Evolutionary conservation across 805 yeast genomes (phyloP), one percentile per base, ranked within the genome.

Genomic region (Wickerhamiella sergipiensis): DNA sequence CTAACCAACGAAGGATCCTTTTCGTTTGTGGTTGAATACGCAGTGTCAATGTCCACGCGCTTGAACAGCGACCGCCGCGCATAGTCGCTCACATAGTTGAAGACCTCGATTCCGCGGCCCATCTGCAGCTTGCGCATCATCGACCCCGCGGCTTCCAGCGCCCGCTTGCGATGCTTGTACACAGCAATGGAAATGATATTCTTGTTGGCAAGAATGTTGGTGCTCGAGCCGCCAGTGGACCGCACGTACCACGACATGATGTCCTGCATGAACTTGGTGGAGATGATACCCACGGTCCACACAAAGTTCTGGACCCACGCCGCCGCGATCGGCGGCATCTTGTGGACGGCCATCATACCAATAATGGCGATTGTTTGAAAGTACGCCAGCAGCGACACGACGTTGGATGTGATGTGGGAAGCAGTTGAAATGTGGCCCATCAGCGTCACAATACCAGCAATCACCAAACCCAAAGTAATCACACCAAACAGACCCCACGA

Each of bases 261-360:
- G 4, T 50, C 48, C 66, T 89, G 96, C 78, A 90, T 83, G 61
- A 88, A 85, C 13, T 68, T 66, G 7, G 80, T 78, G 50, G 76
- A 75, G 59, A 92, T 85, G 56, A 90, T 81, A 46, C 98, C 98
- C 77, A 90, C 77, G 1, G 97, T 81, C 97, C 97, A 90, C 67
- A 79, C 81, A 72, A 92, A 92, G 70, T 90, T 92, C 68, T 90
- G 95, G 31, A 94, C 81, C 98, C 98, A 90, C 2, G 97, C 89
- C 2, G 95, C 87, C 5, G 97, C 97, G 58, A 92, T 89, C 2
- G 98, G 98, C 1, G 98, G 98, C 19, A 87, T 85, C 54, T 78
- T 72, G 19, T 86, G 77, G 29, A 90, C 97, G 51, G 94, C 96
- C 88, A 88, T 83, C 96, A 92, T 89, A 17, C 95, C 78, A 18